Percentiles rank a stretch among this genome's conserved stretches.
Evolutionary conservation across 2,329 filamentous ascomycete species (phyloP).

Genomic region (Fusarium globosum): DNA sequence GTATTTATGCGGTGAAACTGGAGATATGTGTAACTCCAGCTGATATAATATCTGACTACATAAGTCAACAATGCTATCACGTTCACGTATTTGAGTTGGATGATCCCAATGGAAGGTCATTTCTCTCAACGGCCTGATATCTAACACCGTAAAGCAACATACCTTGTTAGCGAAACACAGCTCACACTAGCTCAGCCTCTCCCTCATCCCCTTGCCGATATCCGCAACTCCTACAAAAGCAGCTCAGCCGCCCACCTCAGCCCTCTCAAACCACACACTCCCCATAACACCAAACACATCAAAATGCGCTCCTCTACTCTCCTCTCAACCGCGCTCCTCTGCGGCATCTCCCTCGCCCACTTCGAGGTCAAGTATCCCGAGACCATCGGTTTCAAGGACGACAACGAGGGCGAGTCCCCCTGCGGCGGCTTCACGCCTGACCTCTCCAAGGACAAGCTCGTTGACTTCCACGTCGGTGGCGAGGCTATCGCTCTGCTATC

Average conservation of each 20-base stretch:
- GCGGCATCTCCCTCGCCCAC: constrained; percentile 60
- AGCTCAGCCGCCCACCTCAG: constrained; percentile 28
- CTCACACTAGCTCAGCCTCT: constrained; percentile 21
- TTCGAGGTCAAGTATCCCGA: constrained; percentile 63
- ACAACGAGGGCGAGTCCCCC: constrained; percentile 57
- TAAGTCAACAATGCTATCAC: not conserved
- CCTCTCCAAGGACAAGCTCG: constrained; percentile 59
- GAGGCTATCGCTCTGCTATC: constrained; percentile 61
- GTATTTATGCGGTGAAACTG: not conserved
- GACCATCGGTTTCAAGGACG: constrained; percentile 61
- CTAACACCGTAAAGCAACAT: not conserved
- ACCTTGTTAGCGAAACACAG: not conserved
- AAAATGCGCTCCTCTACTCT: constrained; percentile 52
- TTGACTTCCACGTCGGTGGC: constrained; percentile 68
- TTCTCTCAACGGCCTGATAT: not conserved
- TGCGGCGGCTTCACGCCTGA: constrained; percentile 66
- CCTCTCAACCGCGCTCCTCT: constrained; percentile 53
- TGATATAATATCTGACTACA: not conserved
- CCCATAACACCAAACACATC: not conserved
- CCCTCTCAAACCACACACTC: not conserved
- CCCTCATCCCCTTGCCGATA: constrained; percentile 18
- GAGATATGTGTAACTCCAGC: not conserved
- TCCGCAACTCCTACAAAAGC: constrained; percentile 37
- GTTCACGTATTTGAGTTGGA: not conserved
- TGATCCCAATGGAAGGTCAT: not conserved